A percentile compares a stretch with the other conserved stretches of the same genome.
Conservation (phyloP, 1,284 basidiomycete genomes). For the Sporisorium scitamineum region DNA sequence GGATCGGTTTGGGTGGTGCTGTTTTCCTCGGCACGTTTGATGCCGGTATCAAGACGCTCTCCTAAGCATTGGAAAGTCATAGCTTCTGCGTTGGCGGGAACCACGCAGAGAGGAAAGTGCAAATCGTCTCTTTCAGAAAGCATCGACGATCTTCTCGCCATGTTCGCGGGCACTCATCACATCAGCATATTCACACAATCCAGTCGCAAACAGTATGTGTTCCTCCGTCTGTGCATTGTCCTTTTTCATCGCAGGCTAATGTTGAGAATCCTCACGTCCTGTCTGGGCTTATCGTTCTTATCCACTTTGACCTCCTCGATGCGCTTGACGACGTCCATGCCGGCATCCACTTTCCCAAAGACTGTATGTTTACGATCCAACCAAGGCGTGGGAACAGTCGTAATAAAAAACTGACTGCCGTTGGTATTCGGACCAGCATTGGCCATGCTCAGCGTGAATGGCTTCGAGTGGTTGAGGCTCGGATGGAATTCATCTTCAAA, state of each 20-base stretch:
- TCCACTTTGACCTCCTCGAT: constrained; percentile 80
- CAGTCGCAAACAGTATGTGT: no score
- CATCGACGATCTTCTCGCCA: constrained; percentile 1
- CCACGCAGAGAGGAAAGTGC: background rate
- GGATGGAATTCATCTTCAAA: constrained; percentile 95
- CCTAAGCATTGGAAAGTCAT: no score
- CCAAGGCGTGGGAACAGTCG: constrained; percentile 94
- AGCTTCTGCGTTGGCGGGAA: no score
- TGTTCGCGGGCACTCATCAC: constrained; percentile 2
- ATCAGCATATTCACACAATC: background rate
- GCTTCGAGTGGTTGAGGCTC: constrained; percentile 88
- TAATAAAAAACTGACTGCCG: constrained; percentile 98
- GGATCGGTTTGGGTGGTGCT: constrained; percentile 95
- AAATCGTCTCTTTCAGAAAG: background rate
- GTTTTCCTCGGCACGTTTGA: constrained; percentile 97
- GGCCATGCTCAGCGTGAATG: constrained; percentile 99
- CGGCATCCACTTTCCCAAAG: constrained; percentile 73
- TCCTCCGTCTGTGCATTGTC: no score
- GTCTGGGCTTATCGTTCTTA: constrained; percentile 70
- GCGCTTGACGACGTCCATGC: constrained; percentile 76
- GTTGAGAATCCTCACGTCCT: constrained; percentile 48
- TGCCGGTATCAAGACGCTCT: constrained; percentile 54
- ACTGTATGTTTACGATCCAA: constrained; percentile 76
- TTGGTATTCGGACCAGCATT: constrained; percentile 95
- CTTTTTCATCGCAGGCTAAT: constrained; percentile 27